Evolutionary conservation across 352 stramenopile genomes (phyloP), one percentile per base, ranked within the genome.

Genomic region (Phytophthora hibernalis): DNA sequence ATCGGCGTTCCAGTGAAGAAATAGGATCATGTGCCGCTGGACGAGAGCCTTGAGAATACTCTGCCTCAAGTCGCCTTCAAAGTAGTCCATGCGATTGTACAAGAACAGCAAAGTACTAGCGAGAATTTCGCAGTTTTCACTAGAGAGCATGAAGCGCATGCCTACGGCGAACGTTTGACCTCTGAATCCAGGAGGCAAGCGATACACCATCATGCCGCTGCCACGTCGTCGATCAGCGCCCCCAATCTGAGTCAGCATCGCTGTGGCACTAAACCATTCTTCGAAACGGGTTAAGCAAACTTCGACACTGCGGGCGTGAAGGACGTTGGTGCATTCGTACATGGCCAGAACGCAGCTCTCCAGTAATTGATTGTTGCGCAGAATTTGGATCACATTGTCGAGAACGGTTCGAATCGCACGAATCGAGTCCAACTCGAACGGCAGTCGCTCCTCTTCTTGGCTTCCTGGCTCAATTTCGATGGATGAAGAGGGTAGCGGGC

Each of bases 1-100:
- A 31, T 92, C 85, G 5, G 58, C 63, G 56, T 94, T 89, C 85
- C 85, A 94, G 60, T 94, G 85, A 31, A 94, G 52, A 26, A 92
- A 94, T 11, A 94, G 67, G 1, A 65, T 79, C 80, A 94, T 91
- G 64, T 94, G 85, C 0, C 85, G 85, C 55, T 92, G 85, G 12
- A 91, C 79, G 10, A 94, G 68, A 9, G 79, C 78, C 52, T 91
- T 90, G 15, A 94, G 64, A 40, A 91, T 78, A 54, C 70, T 80
- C 38, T 90, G 79, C 0, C 85, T 80, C 31, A 94, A 55, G 10
- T 90, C 81, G 12, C 82, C 84, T 54, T 90, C 83, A 40, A 94
- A 85, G 40, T 89, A 80, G 45, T 89, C 83, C 61, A 94, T 84
- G 12, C 76, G 73, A 50, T 89, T 80, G 68, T 94, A 94, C 40